Base-by-base conservation (phyloP, 192 early-diverging fungal genomes). In the Backusella morwellensis region DNA sequence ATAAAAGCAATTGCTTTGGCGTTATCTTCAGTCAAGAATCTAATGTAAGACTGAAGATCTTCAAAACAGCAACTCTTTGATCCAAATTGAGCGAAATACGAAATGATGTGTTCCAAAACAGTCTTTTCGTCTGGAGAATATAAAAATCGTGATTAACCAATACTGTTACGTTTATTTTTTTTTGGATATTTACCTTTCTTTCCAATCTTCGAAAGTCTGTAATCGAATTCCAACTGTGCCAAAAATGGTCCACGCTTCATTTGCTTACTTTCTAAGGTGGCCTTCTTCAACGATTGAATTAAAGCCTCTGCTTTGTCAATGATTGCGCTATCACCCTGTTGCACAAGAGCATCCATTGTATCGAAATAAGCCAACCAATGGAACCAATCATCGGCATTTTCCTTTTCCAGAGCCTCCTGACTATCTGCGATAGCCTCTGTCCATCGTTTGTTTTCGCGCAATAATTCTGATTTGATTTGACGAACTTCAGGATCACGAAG, bases 401-500 rank as follows among this genome's bases (percentile, higher is more conserved):
- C 78, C 47, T 87, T 75, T 66, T 84, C 77, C 47, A 91, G 75
- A 11, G 88, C 70, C 4, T 78, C 29, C 8, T 76, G 35, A 73
- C 87, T 82, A 15, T 86, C 80, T 74, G 79, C 73, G 36, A 83
- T 73, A 2, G 85, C 90, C 38, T 84, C 75, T 5, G 77, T 54
- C 86, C 86, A 90, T 34, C 84, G 81, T 29, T 81, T 80, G 4
- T 84, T 84, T 44, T 87, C 83, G 41, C 88, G 75, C 36, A 91
- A 68, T 23, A 95, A 66, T 6, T 78, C 80, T 21, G 90, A 87
- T 17, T 88, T 82, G 59, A 90, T 86, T 32, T 90, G 86, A 36
- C 86, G 78, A 6, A 94, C 88, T 59, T 97, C 95, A 8, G 91
- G 86, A 73, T 95, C 95, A 23, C 94, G 89, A 67, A 88, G 84